A percentile compares a stretch with the other conserved stretches of the same genome.
Conservation (phyloP, 805 yeast species). For the Zygotorulaspora chibaensis region DNA sequence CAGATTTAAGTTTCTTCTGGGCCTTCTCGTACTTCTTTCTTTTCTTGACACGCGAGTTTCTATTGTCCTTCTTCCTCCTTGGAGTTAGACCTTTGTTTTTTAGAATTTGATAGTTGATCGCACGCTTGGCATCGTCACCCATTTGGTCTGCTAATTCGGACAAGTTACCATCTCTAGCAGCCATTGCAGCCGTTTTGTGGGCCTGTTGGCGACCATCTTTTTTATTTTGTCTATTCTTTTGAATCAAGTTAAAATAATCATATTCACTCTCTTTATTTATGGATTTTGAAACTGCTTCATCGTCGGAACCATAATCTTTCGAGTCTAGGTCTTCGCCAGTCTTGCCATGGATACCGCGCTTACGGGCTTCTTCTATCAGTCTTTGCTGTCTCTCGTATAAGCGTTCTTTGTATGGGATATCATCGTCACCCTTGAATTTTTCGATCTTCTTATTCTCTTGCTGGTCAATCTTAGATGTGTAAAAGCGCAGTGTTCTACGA, state of each 20-base stretch:
- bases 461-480: conserved; percentile 94
- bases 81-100: conserved; percentile 97
- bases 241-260: conserved; percentile 56
- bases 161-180: conserved; percentile 80
- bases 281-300: conserved; percentile 40
- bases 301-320: conserved; percentile 47
- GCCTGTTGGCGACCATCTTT: conserved; percentile 55
- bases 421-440: conserved; percentile 74
- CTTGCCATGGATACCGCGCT: conserved; percentile 62
- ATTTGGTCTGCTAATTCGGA: conserved; percentile 60
- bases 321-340: conserved; percentile 56
- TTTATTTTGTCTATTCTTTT: conserved; percentile 43
- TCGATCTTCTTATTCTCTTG: conserved; percentile 59
- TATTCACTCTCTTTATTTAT: conserved; percentile 47
- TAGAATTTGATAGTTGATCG: conserved; percentile 87
- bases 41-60: conserved; percentile 97
- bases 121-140: conserved; percentile 86
- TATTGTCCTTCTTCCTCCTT: conserved; percentile 84
- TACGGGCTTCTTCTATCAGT: conserved; percentile 79
- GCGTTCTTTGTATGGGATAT: conserved; percentile 87
- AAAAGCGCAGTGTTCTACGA: conserved; percentile 82
- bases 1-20: conserved; percentile 85
- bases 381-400: conserved; percentile 86
- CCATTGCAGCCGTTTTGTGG: conserved; percentile 66
- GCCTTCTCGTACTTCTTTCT: conserved; percentile 95